Base-by-base conservation (phyloP, 2,329 filamentous ascomycete species). In the Fusarium verrucosum region DNA sequence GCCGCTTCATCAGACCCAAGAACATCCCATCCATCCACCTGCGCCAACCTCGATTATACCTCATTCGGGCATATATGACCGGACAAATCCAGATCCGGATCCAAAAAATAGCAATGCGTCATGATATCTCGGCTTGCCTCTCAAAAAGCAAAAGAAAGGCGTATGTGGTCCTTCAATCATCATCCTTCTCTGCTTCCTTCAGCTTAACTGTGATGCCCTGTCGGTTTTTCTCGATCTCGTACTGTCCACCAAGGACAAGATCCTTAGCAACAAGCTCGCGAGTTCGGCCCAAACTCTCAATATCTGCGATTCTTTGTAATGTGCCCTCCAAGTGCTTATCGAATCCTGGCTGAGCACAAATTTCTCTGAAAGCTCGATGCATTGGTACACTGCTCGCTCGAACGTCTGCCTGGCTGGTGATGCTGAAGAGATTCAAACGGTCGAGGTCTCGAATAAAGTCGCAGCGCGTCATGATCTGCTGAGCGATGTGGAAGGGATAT, bases 251-350 rank as follows among this genome's bases (percentile, higher is more conserved):
- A 28, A 94, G 81, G 72, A 95, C 94, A 35, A 98, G 82, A 76
- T 98, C 95, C 80, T 99, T 99, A 66, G 96, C 91, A 2, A 96
- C 96, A 49, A 99, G 76, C 78, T 99, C 95, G 62, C 94, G 88
- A n/a, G 95, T 99, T 63, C 95, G 84, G 32, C 94, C 94, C 62
- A 99, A 82, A 72, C 89, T 94, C 81, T 99, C 95, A 74, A 99
- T 99, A 65, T 90, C 94, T n/a, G 84, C 79, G 68, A 99, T 99
- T 20, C 95, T 86, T 57, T 94, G 85, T 22, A 97, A 80, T 0
- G 95, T 98, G 4, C 85, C 88, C 61, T 96, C 88, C 16, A 99
- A 80, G 74, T 93, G 89, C 65, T 94, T 82, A 22, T 92, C 88
- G 75, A 99, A 99, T 7, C 91, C 91, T 5, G 87, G 84, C 69